phyloP scores from a whole-genome alignment of 345 rosid species.

The Camelina sativa region DNA sequence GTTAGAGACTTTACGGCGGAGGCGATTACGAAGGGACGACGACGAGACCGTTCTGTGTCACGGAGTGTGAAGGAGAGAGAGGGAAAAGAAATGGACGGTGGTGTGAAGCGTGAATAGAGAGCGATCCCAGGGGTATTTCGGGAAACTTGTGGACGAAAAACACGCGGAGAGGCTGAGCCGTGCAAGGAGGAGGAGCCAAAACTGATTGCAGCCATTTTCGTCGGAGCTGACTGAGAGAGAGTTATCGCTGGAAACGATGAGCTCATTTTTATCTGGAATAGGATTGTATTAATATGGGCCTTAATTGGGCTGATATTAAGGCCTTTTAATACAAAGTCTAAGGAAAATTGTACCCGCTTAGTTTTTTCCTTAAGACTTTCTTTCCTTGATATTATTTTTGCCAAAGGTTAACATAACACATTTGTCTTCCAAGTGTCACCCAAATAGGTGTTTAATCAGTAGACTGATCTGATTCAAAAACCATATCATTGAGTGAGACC shows the following conservation, averaged over 20 bases:
- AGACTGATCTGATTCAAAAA: not conserved
- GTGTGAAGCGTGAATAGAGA: constrained; percentile 49
- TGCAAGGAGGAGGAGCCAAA: constrained; percentile 47
- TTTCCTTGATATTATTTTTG: no score
- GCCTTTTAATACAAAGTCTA: not conserved
- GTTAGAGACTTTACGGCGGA: constrained; percentile 58
- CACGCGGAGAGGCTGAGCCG: constrained; percentile 47
- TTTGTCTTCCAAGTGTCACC: not conserved
- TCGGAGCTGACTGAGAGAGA: constrained; percentile 3
- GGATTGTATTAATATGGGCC: constrained; percentile 22
- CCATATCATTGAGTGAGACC: no score
- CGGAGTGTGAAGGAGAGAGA: constrained; percentile 51
- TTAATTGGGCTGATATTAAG: not conserved
- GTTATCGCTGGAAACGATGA: constrained; percentile 9
- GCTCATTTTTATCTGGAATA: not conserved
- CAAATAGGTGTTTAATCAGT: not conserved
- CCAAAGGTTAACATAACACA: not conserved
- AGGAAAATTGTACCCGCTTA: not conserved
- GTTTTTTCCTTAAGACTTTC: not conserved
- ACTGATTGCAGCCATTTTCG: constrained; percentile 58
- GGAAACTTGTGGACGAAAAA: constrained; percentile 38
- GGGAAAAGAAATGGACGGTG: constrained; percentile 45
- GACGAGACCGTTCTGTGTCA: constrained; percentile 43
- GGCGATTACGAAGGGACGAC: constrained; percentile 37
- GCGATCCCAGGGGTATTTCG: constrained; percentile 50